Conservation (phyloP, 2,329 filamentous ascomycete genomes). For the Knufia petricola region DNA sequence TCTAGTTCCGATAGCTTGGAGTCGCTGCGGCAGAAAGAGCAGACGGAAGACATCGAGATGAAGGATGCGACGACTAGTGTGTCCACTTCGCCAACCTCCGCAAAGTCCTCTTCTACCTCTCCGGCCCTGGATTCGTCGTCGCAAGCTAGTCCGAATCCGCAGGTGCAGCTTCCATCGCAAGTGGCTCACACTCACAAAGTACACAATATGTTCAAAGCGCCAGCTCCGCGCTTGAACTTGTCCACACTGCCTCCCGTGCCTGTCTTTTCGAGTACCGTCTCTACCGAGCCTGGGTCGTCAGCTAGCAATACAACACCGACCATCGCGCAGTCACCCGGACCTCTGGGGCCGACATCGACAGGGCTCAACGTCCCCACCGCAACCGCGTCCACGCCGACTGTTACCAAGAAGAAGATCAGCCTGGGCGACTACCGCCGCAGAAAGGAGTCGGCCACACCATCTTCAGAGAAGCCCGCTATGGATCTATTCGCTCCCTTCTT, state of each 20-base stretch:
- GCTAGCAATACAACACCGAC: constrained; percentile 25
- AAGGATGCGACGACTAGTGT: constrained; percentile 31
- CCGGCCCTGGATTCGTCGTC: neutral
- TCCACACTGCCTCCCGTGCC: constrained; percentile 26
- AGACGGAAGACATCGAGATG: constrained; percentile 37
- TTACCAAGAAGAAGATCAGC: constrained; percentile 42
- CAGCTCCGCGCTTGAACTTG: constrained; percentile 30
- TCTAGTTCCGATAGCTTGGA: constrained; percentile 12
- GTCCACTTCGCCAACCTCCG: constrained; percentile 13
- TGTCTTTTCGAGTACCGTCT: constrained; percentile 12
- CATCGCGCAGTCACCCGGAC: constrained; percentile 25
- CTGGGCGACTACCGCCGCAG: constrained; percentile 39
- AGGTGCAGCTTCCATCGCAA: constrained; percentile 20
- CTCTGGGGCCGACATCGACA: constrained; percentile 25
- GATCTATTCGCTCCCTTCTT: neutral
- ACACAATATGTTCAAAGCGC: constrained; percentile 11
- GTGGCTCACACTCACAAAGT: constrained; percentile 20
- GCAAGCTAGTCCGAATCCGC: neutral
- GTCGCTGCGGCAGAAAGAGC: constrained; percentile 15
- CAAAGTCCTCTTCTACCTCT: constrained; percentile 12
- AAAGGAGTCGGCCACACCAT: constrained; percentile 30
- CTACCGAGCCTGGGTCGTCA: constrained; percentile 20
- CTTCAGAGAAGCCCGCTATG: constrained; percentile 29
- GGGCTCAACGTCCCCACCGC: constrained; percentile 23
- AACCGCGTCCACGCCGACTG: constrained; percentile 34